A percentile compares a stretch with the other conserved stretches of the same genome.
Evolutionary conservation across 1,284 basidiomycete genomes (phyloP).

Genomic region (Xerocomus minutiporus): DNA sequence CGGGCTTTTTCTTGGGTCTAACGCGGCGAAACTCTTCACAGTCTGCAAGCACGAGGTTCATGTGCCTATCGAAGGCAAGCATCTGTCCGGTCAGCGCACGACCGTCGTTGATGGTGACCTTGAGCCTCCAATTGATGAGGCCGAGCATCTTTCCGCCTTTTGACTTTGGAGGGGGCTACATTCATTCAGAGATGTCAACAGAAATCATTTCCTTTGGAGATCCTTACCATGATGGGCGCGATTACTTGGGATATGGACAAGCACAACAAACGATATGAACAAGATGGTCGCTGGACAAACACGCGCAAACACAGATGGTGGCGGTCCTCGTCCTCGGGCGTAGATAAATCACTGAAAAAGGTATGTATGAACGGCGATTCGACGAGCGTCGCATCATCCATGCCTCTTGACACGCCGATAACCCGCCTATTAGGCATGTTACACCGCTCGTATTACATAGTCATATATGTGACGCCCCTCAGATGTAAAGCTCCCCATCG

Average conservation of each 20-base stretch:
- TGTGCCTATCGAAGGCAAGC: slow-evolving; percentile 99
- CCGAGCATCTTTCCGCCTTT: slow-evolving; percentile 98
- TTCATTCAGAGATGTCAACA: slow-evolving; percentile 3
- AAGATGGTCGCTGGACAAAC: slow-evolving; percentile 17
- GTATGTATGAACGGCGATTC: no score
- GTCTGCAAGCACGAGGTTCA: slow-evolving; percentile 98
- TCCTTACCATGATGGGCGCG: slow-evolving; percentile 59
- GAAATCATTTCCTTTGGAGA: slow-evolving; percentile 1
- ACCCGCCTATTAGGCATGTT: slow-evolving; percentile 35
- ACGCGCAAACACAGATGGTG: slow-evolving; percentile 24
- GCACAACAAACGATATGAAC: slow-evolving; percentile 20
- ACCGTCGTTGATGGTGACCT: slow-evolving; percentile 97
- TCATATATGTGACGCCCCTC: background rate
- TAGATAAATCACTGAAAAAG: background rate
- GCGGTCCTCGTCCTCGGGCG: slow-evolving; percentile 1
- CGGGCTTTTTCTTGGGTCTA: slow-evolving; percentile 79
- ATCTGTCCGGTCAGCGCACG: slow-evolving; percentile 95
- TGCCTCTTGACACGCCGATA: slow-evolving; percentile 34
- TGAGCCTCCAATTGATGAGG: slow-evolving; percentile 96
- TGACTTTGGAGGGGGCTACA: slow-evolving; percentile 87
- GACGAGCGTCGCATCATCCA: background rate
- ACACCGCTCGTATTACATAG: background rate
- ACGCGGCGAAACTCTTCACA: slow-evolving; percentile 94
- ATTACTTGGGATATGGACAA: slow-evolving; percentile 20
- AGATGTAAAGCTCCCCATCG: slow-evolving; percentile 55